These are phyloP conservation scores for Cyclospora cayetanensis DNA, from an alignment of 169 alveolate species.

Conservation along the genomic window DNA sequence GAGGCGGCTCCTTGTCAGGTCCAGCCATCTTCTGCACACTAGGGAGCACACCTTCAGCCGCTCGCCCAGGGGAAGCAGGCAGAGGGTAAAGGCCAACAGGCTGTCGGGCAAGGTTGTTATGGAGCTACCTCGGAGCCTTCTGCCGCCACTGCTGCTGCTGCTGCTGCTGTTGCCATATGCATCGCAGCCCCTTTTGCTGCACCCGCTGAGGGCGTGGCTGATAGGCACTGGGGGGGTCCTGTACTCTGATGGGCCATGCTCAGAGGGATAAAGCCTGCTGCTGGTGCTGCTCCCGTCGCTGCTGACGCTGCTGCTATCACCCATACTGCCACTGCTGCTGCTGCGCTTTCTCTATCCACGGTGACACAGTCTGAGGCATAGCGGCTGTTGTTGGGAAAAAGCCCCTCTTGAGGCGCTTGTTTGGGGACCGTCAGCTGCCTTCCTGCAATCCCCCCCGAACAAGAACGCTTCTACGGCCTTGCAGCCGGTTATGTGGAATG, in stretches of 20 bases:
- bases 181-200: conserved; percentile 17
- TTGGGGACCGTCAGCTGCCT: too few species aligned
- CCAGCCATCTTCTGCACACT: conserved; percentile 59
- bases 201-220: conserved; percentile 27
- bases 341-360: background rate
- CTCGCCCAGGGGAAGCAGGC: conserved; percentile 37
- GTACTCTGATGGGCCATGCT: too few species aligned
- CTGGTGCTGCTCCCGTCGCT: conserved; percentile 32
- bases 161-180: conserved; percentile 1
- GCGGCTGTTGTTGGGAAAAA: too few species aligned
- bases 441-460: too few species aligned
- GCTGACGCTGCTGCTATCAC: conserved; percentile 36
- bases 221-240: background rate
- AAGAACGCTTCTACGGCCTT: too few species aligned
- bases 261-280: too few species aligned
- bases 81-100: conserved; percentile 35
- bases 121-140: background rate
- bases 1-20: conserved; percentile 30
- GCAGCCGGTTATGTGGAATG: too few species aligned
- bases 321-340: conserved; percentile 50
- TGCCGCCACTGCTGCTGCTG: background rate
- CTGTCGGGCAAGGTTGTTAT: conserved; percentile 22
- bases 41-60: conserved; percentile 32
- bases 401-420: too few species aligned
- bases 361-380: too few species aligned